A percentile compares a stretch with the other conserved stretches of the same genome.
Conservation (phyloP, 1,284 basidiomycete species). For the Pisolithus thermaeus region DNA sequence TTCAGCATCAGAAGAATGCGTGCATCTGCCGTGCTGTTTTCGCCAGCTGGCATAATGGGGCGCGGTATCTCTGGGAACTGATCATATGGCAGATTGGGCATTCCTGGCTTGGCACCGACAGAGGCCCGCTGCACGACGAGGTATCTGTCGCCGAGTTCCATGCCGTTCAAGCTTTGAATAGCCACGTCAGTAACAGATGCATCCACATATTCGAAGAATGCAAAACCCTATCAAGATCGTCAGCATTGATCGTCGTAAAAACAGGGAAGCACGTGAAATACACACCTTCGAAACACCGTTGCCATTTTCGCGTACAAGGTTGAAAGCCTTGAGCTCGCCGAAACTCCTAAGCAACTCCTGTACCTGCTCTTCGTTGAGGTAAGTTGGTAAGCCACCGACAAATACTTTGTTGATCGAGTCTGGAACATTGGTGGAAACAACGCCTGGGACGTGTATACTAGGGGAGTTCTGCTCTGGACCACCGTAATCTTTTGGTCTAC, state of each 20-base stretch:
- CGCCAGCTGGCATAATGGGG: slow-evolving; percentile 78
- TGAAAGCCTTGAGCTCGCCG: slow-evolving; percentile 96
- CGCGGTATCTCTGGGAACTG: slow-evolving; percentile 72
- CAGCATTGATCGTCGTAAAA: slow-evolving; percentile 5
- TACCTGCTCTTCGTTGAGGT: slow-evolving; percentile 96
- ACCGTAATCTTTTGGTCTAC: slow-evolving; percentile 94
- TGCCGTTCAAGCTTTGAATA: slow-evolving; percentile 93
- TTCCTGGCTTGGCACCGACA: slow-evolving; percentile 79
- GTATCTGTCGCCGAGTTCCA: slow-evolving; percentile 96
- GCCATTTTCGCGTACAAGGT: slow-evolving; percentile 91
- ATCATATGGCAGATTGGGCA: slow-evolving; percentile 61
- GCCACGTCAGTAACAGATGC: slow-evolving; percentile 87
- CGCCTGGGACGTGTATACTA: slow-evolving; percentile 82
- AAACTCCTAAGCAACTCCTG: slow-evolving; percentile 97
- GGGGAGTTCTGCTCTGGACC: slow-evolving; percentile 59
- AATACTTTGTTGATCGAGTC: slow-evolving; percentile 99
- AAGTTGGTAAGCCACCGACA: slow-evolving; percentile 91
- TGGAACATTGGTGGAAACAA: slow-evolving; percentile 94
- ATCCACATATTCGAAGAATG: slow-evolving; percentile 98
- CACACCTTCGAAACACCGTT: slow-evolving; percentile 84
- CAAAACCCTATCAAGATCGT: slow-evolving; percentile 71
- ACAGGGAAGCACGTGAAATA: background rate
- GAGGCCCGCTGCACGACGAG: slow-evolving; percentile 96
- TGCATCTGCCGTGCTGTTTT: slow-evolving; percentile 52
- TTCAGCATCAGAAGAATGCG: slow-evolving; percentile 96